Evolutionary conservation across 2,329 filamentous ascomycete species (phyloP), one percentile per base, ranked within the genome.

Genomic region (Penicillium thymicola): DNA sequence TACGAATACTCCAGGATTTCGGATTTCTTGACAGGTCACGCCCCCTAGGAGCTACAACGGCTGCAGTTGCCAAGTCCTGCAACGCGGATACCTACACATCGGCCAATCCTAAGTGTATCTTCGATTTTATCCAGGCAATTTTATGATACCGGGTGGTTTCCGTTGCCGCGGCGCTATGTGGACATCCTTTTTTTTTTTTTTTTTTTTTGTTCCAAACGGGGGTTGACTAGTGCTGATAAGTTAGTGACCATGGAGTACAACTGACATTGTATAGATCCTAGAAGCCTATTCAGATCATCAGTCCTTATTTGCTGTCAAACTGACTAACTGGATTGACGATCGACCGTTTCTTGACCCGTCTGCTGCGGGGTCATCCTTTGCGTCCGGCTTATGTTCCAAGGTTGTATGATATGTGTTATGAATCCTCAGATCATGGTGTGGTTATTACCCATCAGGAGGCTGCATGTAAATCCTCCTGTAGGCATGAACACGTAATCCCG

Each of bases 281-380:
- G 16, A 52, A 43, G 34, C 42, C 49, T 48, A 45, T 18, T 41
- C 18, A 34, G 32, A 28, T 51, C 46, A 44, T 36, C 10, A n/a
- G 45, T 50, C 54, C 36, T 34, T 51, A 53, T 59, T 59, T 49
- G 37, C 37, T 55, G 51, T 43, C 50, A 49, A 41, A 50, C 45
- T 43, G 40, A 53, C 32, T 54, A 21, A 40, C 37, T 43, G 21
- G 21, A 30, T 47, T 53, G 59, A 51, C 38, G 55, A 60, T 59
- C 58, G 50, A 53, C 59, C 52, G 51, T 60, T 60, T 37, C 32
- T 48, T 59, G 18, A 44, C 49, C 51, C 55, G 43, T 59, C 50
- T 57, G 40, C 59, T 66, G 64, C 63, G 64, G 64, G 64, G 64
- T 66, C 36, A 60, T 61, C 54, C 62, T 64, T 64, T 61, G 45